phyloP scores from a whole-genome alignment of 768 basidiomycete species.

The Pulveroboletus sp. region DNA sequence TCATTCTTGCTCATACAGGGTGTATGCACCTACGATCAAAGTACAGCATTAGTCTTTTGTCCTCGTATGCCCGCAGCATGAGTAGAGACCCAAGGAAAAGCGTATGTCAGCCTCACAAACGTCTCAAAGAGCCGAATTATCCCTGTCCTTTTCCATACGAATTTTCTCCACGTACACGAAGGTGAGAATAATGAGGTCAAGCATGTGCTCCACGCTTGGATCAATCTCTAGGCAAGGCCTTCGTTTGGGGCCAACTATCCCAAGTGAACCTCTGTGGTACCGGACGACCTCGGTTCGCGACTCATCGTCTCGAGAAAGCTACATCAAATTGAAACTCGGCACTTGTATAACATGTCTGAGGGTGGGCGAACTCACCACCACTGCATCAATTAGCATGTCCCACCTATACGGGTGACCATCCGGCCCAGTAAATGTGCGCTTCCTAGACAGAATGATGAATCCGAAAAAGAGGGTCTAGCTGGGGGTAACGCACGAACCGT shows the following conservation, averaged over 20 bases:
- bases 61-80: background rate
- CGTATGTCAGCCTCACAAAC: background rate
- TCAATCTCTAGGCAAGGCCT: slow-evolving; percentile 19
- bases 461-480: background rate
- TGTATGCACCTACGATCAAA: slow-evolving; percentile 9
- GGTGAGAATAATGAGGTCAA: slow-evolving; percentile 27
- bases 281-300: slow-evolving; percentile 16
- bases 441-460: slow-evolving; percentile 5
- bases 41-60: slow-evolving; percentile 1
- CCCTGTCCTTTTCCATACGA: slow-evolving; percentile 21
- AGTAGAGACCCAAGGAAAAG: background rate
- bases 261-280: slow-evolving; percentile 16
- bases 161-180: slow-evolving; percentile 33
- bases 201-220: slow-evolving; percentile 19
- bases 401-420: slow-evolving; percentile 34
- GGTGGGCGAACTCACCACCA: slow-evolving; percentile 13
- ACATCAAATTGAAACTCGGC: background rate
- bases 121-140: background rate
- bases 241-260: slow-evolving; percentile 17
- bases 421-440: slow-evolving; percentile 30
- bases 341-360: background rate
- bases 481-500: slow-evolving; percentile 15
- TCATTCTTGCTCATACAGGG: slow-evolving; percentile 2
- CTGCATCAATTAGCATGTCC: slow-evolving; percentile 16
- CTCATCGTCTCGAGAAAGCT: slow-evolving; percentile 20